phyloP scores from a whole-genome alignment of 768 basidiomycete species.

The Hemileccinum rubropunctum region DNA sequence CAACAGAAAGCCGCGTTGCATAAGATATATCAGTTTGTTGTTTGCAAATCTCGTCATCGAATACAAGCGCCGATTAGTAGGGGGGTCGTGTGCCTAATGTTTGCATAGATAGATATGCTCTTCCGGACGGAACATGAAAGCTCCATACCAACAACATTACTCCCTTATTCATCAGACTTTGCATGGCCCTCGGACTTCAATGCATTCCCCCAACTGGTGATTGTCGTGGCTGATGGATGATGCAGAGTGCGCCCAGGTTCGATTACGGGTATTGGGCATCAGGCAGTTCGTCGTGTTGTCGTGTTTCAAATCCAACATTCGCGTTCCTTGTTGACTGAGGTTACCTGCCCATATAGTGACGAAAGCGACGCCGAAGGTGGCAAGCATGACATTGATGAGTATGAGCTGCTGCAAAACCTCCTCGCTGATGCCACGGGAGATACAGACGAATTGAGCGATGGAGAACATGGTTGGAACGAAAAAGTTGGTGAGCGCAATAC shows the following conservation, averaged over 20 bases:
- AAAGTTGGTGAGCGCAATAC: constrained; percentile 28
- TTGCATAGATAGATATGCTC: no score
- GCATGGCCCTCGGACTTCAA: no score
- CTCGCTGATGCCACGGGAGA: not conserved
- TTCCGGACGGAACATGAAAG: no score
- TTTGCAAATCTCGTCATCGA: no score
- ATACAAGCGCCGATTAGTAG: no score
- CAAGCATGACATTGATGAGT: constrained; percentile 5
- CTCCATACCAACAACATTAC: no score
- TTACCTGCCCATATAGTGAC: constrained; percentile 10
- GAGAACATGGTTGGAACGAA: constrained; percentile 19
- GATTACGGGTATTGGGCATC: not conserved
- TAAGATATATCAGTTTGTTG: no score
- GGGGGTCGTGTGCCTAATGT: no score
- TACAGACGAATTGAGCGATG: constrained; percentile 6
- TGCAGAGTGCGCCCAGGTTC: not conserved
- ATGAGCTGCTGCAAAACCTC: not conserved
- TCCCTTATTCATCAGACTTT: no score
- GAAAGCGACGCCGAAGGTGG: constrained; percentile 14
- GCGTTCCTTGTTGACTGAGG: not conserved
- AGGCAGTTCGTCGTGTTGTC: not conserved
- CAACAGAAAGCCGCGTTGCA: no score
- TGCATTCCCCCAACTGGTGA: no score
- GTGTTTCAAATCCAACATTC: not conserved
- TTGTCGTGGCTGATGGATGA: no score